Evolutionary conservation across 495 filamentous ascomycete genomes (phyloP).

Genomic region (Annulohypoxylon stygium): DNA sequence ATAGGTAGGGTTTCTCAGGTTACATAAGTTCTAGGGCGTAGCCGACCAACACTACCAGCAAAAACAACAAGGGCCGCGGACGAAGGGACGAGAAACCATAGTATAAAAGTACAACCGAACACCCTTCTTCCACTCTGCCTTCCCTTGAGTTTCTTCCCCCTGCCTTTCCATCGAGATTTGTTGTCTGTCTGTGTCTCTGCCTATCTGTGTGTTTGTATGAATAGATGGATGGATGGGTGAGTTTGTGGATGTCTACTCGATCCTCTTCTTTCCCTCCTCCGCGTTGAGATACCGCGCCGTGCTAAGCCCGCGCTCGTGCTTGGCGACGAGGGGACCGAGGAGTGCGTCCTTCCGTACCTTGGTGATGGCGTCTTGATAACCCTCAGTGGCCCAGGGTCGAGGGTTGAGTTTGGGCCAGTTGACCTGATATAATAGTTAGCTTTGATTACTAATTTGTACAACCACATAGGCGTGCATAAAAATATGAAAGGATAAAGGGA

Average conservation of each 20-base stretch:
- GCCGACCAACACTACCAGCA: neutral
- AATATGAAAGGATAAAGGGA: neutral
- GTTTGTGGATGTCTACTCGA: slow-evolving; percentile 67
- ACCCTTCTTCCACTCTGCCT: neutral
- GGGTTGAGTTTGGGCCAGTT: slow-evolving; percentile 98
- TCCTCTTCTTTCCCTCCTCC: slow-evolving; percentile 97
- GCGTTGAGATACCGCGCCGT: slow-evolving; percentile 81
- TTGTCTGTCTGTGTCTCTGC: slow-evolving; percentile 16
- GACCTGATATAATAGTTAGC: slow-evolving; percentile 67
- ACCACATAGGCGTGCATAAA: neutral
- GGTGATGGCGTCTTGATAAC: slow-evolving; percentile 86
- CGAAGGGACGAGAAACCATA: slow-evolving; percentile 12
- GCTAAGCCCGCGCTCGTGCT: slow-evolving; percentile 82
- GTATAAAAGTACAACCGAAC: slow-evolving; percentile 36
- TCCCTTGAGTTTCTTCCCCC: neutral
- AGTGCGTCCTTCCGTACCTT: slow-evolving; percentile 81
- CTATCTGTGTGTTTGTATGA: neutral
- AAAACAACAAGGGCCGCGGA: slow-evolving; percentile 13
- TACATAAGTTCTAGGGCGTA: slow-evolving; percentile 14
- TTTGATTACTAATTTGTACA: slow-evolving; percentile 5
- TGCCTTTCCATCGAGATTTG: neutral
- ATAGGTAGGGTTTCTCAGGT: slow-evolving; percentile 2
- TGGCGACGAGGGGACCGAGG: slow-evolving; percentile 76
- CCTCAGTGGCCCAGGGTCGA: slow-evolving; percentile 83
- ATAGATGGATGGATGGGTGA: neutral